These are phyloP conservation scores for Aspergillus conjunctus DNA, from an alignment of 495 filamentous ascomycete genomes.

Conservation along the genomic window DNA sequence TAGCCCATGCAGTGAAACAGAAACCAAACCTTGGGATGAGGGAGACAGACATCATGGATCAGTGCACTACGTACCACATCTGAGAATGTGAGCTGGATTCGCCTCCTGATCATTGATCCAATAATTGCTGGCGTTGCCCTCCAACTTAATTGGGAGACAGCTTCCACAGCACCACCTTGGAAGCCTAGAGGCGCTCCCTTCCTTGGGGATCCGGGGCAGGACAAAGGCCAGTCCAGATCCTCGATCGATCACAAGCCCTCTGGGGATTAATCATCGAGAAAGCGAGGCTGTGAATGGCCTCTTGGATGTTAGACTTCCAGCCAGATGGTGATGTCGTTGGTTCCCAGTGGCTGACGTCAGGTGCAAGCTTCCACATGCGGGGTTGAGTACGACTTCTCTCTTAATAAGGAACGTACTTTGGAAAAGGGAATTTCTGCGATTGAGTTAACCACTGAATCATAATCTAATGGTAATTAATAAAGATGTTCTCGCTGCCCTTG, in stretches of 20 bases:
- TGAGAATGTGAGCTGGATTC: neutral
- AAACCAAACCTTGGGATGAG: neutral
- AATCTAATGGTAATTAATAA: no score
- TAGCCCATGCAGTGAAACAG: no score
- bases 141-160: slow-evolving; percentile 3
- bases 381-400: neutral
- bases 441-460: no score
- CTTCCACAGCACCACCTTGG: neutral
- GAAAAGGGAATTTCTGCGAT: no score
- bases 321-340: slow-evolving; percentile 11
- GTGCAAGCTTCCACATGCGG: slow-evolving; percentile 7
- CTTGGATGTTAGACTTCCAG: neutral
- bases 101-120: slow-evolving; percentile 1
- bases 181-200: neutral
- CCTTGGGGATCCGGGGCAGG: no score
- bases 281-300: neutral
- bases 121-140: slow-evolving; percentile 1
- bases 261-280: slow-evolving; percentile 13
- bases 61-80: no score
- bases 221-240: neutral
- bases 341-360: slow-evolving; percentile 18
- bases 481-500: no score
- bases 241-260: neutral
- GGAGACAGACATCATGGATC: neutral
- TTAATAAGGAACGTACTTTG: no score